Evolutionary conservation across 2,329 filamentous ascomycete species (phyloP).

Genomic region (Lecanicillium sp.): DNA sequence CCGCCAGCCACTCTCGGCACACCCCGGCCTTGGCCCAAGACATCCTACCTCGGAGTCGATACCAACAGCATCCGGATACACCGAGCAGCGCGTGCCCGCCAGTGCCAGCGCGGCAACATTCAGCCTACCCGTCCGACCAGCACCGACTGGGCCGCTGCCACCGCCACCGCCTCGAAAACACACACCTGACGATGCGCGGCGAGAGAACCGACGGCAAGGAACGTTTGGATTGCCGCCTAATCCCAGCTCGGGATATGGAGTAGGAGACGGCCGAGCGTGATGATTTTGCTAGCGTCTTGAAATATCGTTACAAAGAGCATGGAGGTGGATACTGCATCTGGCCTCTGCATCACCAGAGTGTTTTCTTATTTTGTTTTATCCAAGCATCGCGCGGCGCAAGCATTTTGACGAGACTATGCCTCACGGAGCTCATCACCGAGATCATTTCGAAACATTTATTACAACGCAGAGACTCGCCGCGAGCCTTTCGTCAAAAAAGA

Average conservation of each 20-base stretch:
- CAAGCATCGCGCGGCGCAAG: constrained; percentile 9
- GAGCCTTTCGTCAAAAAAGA: neutral
- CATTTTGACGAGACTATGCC: constrained; percentile 7
- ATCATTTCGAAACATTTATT: no score
- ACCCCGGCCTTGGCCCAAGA: constrained; percentile 47
- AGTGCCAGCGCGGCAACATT: constrained; percentile 45
- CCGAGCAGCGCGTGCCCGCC: constrained; percentile 29
- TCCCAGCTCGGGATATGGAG: constrained; percentile 23
- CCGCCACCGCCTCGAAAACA: constrained; percentile 53
- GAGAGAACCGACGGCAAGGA: constrained; percentile 45
- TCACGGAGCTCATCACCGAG: constrained; percentile 1
- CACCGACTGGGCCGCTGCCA: constrained; percentile 51
- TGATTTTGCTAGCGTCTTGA: no score
- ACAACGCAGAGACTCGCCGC: no score
- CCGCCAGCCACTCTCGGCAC: constrained; percentile 31
- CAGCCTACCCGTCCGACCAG: constrained; percentile 56
- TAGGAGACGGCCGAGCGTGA: constrained; percentile 8
- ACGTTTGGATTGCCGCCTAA: constrained; percentile 42
- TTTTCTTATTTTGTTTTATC: constrained; percentile 1
- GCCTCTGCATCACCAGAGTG: constrained; percentile 2
- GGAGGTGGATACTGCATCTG: neutral
- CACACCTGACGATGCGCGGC: constrained; percentile 44
- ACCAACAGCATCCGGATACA: constrained; percentile 35
- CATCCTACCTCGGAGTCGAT: constrained; percentile 44
- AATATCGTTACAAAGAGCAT: constrained; percentile 1